phyloP scores from a whole-genome alignment of 805 yeast species.

The Metschnikowia arizonensis region DNA sequence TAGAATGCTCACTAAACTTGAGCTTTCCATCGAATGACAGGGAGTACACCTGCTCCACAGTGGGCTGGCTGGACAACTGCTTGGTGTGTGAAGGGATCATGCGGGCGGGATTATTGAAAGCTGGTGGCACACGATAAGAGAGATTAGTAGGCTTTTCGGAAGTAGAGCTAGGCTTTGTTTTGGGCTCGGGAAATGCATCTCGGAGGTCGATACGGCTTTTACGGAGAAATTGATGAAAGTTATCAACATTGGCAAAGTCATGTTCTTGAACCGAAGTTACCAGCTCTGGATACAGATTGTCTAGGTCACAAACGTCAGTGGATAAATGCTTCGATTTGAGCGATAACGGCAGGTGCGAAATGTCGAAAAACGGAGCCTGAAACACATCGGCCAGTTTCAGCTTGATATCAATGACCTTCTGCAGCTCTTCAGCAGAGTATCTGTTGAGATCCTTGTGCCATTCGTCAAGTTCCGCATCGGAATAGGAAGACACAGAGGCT shows the following conservation, averaged over 20 bases:
- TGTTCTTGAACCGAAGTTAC: background rate
- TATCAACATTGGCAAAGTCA: constrained; percentile 20
- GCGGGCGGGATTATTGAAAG: constrained; percentile 37
- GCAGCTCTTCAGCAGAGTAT: background rate
- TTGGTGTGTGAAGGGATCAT: constrained; percentile 17
- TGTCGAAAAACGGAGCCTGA: background rate
- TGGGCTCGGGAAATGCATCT: constrained; percentile 26
- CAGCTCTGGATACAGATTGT: constrained; percentile 6
- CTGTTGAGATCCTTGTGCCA: background rate
- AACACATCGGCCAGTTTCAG: background rate
- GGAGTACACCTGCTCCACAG: constrained; percentile 31
- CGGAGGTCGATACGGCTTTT: constrained; percentile 31
- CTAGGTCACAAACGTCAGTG: constrained; percentile 5
- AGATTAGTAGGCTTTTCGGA: background rate
- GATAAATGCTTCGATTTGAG: constrained; percentile 2
- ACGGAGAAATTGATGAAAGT: constrained; percentile 27
- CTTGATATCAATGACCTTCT: background rate
- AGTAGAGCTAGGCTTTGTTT: constrained; percentile 19
- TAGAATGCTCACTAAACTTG: constrained; percentile 17
- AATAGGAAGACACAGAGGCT: constrained; percentile 2
- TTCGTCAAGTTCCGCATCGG: constrained; percentile 1
- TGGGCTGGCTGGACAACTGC: constrained; percentile 20
- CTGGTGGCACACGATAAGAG: constrained; percentile 12
- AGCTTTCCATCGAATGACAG: constrained; percentile 10
- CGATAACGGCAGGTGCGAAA: constrained; percentile 9